Percentiles rank a stretch among this genome's conserved stretches.
These are phyloP conservation scores for Penicillium cataractarum DNA, from an alignment of 495 filamentous ascomycete species.

Conservation along the genomic window DNA sequence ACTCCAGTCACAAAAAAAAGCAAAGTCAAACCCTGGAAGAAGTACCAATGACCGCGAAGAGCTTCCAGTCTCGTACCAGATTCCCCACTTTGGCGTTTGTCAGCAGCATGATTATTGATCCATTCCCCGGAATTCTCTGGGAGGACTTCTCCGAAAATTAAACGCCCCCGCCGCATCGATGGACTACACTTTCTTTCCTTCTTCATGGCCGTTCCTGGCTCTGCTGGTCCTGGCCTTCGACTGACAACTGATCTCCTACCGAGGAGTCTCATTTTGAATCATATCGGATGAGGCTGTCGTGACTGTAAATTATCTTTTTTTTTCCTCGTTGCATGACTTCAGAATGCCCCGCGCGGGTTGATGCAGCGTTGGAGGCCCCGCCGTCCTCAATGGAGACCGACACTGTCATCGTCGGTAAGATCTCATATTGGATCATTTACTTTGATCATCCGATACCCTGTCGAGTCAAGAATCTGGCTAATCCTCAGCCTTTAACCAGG, in stretches of 20 bases:
- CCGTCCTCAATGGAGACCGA: slow-evolving; percentile 48
- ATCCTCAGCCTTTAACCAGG: slow-evolving; percentile 37
- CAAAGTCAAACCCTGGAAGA: neutral
- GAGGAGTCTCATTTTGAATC: slow-evolving; percentile 1
- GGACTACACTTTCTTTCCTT: slow-evolving; percentile 6
- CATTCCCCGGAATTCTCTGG: slow-evolving; percentile 11
- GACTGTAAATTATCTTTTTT: neutral
- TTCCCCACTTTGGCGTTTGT: slow-evolving; percentile 28
- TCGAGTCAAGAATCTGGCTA: neutral
- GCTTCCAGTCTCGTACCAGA: neutral
- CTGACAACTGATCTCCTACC: neutral
- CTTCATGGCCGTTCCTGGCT: slow-evolving; percentile 17
- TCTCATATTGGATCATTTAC: slow-evolving; percentile 18
- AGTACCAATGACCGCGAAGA: neutral
- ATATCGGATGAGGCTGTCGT: slow-evolving; percentile 17
- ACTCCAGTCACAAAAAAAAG: neutral
- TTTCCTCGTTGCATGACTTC: slow-evolving; percentile 27
- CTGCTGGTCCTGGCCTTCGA: slow-evolving; percentile 9
- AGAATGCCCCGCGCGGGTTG: slow-evolving; percentile 44
- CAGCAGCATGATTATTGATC: slow-evolving; percentile 36
- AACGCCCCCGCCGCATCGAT: slow-evolving; percentile 15
- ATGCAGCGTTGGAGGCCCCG: slow-evolving; percentile 28
- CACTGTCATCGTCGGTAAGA: slow-evolving; percentile 54
- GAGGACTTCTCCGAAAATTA: slow-evolving; percentile 3
- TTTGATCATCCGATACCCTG: slow-evolving; percentile 11